Evolutionary conservation across 352 stramenopile genomes (phyloP).

Genomic region (Phytophthora tentaculata): DNA sequence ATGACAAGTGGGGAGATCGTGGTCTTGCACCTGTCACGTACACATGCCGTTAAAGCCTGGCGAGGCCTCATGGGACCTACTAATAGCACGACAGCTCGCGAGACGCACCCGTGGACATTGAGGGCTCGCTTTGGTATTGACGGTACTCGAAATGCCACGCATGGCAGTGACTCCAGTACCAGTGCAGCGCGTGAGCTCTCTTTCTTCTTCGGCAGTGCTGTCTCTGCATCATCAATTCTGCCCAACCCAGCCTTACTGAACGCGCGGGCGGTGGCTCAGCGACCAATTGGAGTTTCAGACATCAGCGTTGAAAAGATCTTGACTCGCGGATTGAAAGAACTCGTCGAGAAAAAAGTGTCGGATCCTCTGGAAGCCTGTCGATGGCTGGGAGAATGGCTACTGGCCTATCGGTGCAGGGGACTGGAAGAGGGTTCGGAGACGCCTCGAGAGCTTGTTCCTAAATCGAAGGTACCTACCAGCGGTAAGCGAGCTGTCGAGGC

Average conservation of each 20-base stretch:
- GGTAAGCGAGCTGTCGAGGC: neutral
- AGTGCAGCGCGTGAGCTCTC: slow-evolving; percentile 71
- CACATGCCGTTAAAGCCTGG: slow-evolving; percentile 69
- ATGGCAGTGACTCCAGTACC: slow-evolving; percentile 69
- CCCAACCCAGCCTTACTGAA: neutral
- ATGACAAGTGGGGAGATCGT: slow-evolving; percentile 79
- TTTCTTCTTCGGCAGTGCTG: slow-evolving; percentile 75
- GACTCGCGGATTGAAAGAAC: slow-evolving; percentile 43
- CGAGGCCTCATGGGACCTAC: slow-evolving; percentile 80
- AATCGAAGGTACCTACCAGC: neutral
- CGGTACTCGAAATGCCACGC: slow-evolving; percentile 80
- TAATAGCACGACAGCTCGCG: slow-evolving; percentile 58
- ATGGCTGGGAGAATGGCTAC: slow-evolving; percentile 63
- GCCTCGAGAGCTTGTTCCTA: neutral
- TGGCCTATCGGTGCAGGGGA: slow-evolving; percentile 31
- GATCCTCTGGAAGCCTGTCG: slow-evolving; percentile 49
- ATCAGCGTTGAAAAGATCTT: slow-evolving; percentile 45
- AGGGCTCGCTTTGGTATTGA: slow-evolving; percentile 83
- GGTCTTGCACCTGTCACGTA: slow-evolving; percentile 50
- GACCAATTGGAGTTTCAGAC: slow-evolving; percentile 11
- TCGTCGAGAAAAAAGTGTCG: slow-evolving; percentile 33
- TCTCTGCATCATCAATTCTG: slow-evolving; percentile 24
- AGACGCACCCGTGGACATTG: slow-evolving; percentile 60
- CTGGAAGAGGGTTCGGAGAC: slow-evolving; percentile 18
- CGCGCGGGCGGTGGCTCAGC: slow-evolving; percentile 17